phyloP scores from a whole-genome alignment of 768 basidiomycete genomes.

The Leccinum obscurum region DNA sequence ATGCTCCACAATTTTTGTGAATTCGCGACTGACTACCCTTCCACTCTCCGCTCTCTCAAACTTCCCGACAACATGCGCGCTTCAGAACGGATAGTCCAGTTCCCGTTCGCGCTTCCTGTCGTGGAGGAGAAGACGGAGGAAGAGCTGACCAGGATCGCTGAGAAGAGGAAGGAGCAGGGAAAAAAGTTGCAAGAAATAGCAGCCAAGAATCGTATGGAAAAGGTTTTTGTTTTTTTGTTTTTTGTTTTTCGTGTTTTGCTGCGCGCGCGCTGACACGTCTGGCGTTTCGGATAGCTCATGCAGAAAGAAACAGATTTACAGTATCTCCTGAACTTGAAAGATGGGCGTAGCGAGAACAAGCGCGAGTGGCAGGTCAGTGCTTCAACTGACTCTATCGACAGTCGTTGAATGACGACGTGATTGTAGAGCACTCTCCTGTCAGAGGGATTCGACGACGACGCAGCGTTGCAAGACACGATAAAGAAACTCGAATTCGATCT shows the following conservation, averaged over 20 bases:
- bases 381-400: background rate
- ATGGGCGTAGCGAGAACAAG: conserved; percentile 58
- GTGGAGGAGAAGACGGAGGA: conserved; percentile 89
- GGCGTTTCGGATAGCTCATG: conserved; percentile 45
- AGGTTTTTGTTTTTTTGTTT: conserved; percentile 50
- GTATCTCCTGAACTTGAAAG: conserved; percentile 62
- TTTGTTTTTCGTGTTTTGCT: conserved; percentile 1
- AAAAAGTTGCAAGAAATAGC: conserved; percentile 89
- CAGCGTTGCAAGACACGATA: conserved; percentile 74
- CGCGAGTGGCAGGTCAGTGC: conserved; percentile 71
- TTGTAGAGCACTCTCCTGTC: conserved; percentile 55
- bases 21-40: conserved; percentile 75
- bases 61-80: conserved; percentile 65
- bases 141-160: conserved; percentile 73
- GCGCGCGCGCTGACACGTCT: background rate
- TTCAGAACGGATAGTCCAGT: conserved; percentile 78
- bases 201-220: conserved; percentile 80
- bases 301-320: conserved; percentile 78
- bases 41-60: conserved; percentile 63
- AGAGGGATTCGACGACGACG: conserved; percentile 79
- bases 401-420: background rate
- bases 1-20: conserved; percentile 88
- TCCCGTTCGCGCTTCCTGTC: conserved; percentile 68
- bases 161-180: conserved; percentile 84
- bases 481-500: conserved; percentile 84